Conservation (phyloP, 2,329 filamentous ascomycete genomes). For the Coniochaeta hoffmannii region DNA sequence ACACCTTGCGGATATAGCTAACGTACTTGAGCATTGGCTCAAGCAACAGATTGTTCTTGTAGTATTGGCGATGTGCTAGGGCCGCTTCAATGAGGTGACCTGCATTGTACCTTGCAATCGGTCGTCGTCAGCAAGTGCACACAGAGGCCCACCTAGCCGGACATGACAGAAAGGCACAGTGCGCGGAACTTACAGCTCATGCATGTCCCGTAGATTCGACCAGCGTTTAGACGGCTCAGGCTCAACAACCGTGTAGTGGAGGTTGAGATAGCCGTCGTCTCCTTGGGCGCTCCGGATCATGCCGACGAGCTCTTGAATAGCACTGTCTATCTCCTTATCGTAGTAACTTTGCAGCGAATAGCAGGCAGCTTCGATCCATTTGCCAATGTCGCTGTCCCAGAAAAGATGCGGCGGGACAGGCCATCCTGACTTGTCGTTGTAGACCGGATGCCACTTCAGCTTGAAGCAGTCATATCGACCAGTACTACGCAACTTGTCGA, state of each 20-base stretch:
- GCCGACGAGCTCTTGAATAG: conserved; percentile 46
- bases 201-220: conserved; percentile 52
- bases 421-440: conserved; percentile 41
- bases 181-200: conserved; percentile 43
- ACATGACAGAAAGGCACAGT: neutral
- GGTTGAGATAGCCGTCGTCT: conserved; percentile 54
- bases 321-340: conserved; percentile 37
- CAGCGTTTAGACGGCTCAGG: conserved; percentile 40
- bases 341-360: conserved; percentile 40
- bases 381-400: conserved; percentile 49
- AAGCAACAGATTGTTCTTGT: conserved; percentile 42
- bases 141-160: neutral
- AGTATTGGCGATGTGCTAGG: conserved; percentile 45
- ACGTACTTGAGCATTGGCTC: conserved; percentile 48
- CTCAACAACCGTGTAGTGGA: conserved; percentile 54
- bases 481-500: conserved; percentile 43
- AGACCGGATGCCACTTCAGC: conserved; percentile 46
- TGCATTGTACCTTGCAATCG: conserved; percentile 41
- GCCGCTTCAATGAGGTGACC: conserved; percentile 57
- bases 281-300: conserved; percentile 52
- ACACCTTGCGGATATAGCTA: conserved; percentile 38
- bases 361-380: conserved; percentile 57
- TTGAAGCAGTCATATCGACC: conserved; percentile 52
- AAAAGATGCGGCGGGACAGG: conserved; percentile 52
- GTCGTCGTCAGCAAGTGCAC: conserved; percentile 1